Evolutionary conservation across 2,329 filamentous ascomycete species (phyloP), one percentile per base, ranked within the genome.

Genomic region (Alternaria dauci): DNA sequence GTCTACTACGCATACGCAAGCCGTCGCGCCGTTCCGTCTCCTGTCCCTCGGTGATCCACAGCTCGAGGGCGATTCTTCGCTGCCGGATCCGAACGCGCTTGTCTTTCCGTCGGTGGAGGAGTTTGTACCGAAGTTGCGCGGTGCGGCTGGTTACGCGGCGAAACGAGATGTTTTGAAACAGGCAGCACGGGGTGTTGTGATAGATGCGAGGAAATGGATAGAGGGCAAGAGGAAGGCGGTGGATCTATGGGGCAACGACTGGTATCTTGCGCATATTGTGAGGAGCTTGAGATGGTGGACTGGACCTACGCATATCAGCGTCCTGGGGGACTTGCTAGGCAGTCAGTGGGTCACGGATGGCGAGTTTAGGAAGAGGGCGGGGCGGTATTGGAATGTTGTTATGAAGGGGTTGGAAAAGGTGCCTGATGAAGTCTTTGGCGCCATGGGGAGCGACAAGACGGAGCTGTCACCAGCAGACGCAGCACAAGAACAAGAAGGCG

Each of bases 251-350:
- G 95, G 95, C 4, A 99, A 99, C 79, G 95, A 99, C 79, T 92
- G 89, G 73, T 99, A 98, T 78, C 86, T 99, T 32, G 92, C 91
- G 20, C 95, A 99, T 77, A 93, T 97, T 59, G 97, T 96, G 79
- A 87, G 92, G 16, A 91, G 89, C 0, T 79, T 97, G 51, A 85
- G 87, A 67, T 96, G 93, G 92, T 96, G 91, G 90, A 87, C 91
- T 0, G 81, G 83, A 16, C 95, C 95, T 8, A 96, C 92, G 0
- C 95, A 99, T 76, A 88, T 95, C 20, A 89, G 91, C 0, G 93
- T 98, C 0, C 83, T 99, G 4, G 95, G 95, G 3, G 95, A 99
- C 76, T 82, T 99, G 59, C 82, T 99, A 9, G 95, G 95, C 9
- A 97, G 93, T 72, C 95, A 99, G 78, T 99, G 95, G 95, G 91